Evolutionary conservation across 1,284 basidiomycete species (phyloP), one percentile per base, ranked within the genome.

Genomic region (Macrocybe sp.): DNA sequence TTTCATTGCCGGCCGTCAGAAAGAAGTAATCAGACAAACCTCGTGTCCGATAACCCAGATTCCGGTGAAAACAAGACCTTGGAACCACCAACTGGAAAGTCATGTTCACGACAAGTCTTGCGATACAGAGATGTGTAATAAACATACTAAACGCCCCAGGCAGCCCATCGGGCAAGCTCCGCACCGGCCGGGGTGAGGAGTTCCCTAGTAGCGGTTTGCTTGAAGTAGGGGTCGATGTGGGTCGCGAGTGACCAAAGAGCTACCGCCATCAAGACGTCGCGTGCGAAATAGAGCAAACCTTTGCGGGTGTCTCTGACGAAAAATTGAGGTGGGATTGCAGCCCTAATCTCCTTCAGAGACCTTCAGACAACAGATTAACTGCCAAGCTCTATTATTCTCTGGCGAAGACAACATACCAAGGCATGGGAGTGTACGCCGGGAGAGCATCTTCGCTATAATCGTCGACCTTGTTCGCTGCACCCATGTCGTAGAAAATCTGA

Each of bases 21-120:
- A 9, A 46, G 16, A 9, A 38, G 8, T 52, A 38, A n/a, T 2
- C 11, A 47, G 12, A 43, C 16, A 22, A 9, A 77, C 76, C 60
- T 81, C 79, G 50, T 80, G 79, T 16, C 78, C 79, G 44, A 81
- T 76, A n/a, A 81, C 78, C 78, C 79, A 83, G 37, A 81, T 68
- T 1, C 78, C 78, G 6, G 76, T 79, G 55, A 81, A 76, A 30
- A 75, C 69, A 8, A 81, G 67, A 9, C 78, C 78, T 60, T 81
- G 78, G 56, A 80, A 78, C 79, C 78, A 81, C 78, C 79, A 81
- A 57, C 77, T 74, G 49, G 41, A 42, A 39, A 10, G 32, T 10
- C n/a, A 30, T 11, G 14, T 30, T 40, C 6, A 41, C 16, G 12
- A 28, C 5, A 39, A 9, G 51, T 16, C 46, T 39, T 35, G 50